Base-by-base conservation (phyloP, 495 filamentous ascomycete genomes). In the Melanomma pulvis-pyrius region DNA sequence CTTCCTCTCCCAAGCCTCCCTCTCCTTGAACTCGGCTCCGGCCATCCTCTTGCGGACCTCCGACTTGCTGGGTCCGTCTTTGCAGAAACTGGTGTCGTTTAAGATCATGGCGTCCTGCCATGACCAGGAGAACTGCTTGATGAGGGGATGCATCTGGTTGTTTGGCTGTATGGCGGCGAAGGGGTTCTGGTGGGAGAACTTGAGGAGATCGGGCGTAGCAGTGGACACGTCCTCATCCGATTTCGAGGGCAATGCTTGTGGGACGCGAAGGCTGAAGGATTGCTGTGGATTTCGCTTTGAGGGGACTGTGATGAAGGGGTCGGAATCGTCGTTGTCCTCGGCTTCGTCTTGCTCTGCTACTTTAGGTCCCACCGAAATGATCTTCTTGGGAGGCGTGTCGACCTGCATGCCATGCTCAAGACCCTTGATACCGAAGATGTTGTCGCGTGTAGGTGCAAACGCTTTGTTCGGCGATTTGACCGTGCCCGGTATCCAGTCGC, bases 401-500 rank as follows among this genome's bases (percentile, higher is more conserved):
- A 61, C 7, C 49, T 57, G 52, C 67, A 70, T 61, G 44, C 15
- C 26, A 25, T 62, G 54, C 19, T 57, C 60, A 17, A 68, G 39
- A 13, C 67, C 70, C 46, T 60, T 58, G 44, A 72, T 66, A 4
- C 70, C 70, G 30, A 72, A 63, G 29, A 72, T 63, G 50, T 72
- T 72, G 39, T 67, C 51, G 1, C 54, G 21, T 36, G 50, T 53
- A 17, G 54, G 26, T 7, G 24, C 22, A 41, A 67, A 56, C 13
- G 58, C 21, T 24, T 67, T 59, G 8, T n/a, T n/a, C 8, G 50
- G 34, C 12, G 61, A 55, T 26, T 49, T 60, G 26, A 58, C 30
- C 15, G 70, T 66, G 8, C 62, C 61, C 1, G 70, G 70, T n/a
- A 72, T 69, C 70, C 70, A 72, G 29, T 72, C 70, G 52, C 66